These are phyloP conservation scores for Pyrenophora teres DNA, from an alignment of 2,329 filamentous ascomycete species.

Conservation along the genomic window DNA sequence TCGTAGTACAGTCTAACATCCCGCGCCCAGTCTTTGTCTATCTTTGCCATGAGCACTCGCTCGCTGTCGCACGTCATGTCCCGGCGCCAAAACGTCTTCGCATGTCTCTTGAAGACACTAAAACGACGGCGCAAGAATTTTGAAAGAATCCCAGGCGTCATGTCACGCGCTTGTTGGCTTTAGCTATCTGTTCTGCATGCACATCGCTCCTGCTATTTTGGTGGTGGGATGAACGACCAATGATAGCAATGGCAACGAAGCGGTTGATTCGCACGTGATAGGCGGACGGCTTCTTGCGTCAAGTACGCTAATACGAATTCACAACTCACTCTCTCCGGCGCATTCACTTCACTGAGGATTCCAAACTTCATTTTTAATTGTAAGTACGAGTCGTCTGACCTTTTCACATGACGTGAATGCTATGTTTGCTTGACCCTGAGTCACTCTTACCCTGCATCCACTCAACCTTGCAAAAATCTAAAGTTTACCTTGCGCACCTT, in stretches of 20 bases:
- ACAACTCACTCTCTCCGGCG: not conserved
- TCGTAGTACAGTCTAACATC: slow-evolving; percentile 8
- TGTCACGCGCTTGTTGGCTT: not conserved
- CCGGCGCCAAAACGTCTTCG: not conserved
- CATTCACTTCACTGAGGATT: not conserved
- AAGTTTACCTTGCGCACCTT: slow-evolving; percentile 8
- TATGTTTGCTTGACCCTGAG: not conserved
- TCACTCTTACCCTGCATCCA: not conserved
- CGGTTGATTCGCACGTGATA: slow-evolving; percentile 4
- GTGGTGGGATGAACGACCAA: slow-evolving; percentile 5
- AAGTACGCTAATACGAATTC: slow-evolving; percentile 7
- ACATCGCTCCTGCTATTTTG: slow-evolving; percentile 1
- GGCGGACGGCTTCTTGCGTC: slow-evolving; percentile 1
- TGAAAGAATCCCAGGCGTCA: not conserved
- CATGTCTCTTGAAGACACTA: not conserved
- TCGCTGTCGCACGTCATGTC: slow-evolving; percentile 3
- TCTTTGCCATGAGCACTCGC: not conserved
- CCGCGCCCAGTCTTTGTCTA: slow-evolving; percentile 1
- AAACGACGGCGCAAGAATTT: not conserved
- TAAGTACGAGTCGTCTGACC: not conserved
- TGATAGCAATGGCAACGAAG: slow-evolving; percentile 4
- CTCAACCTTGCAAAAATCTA: slow-evolving; percentile 1
- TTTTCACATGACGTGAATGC: not conserved
- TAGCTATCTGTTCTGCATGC: not conserved
- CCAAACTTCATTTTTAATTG: not conserved